Percentiles rank a stretch among this genome's conserved stretches.
These are phyloP conservation scores for Cicer chorassanicum DNA, from an alignment of 306 rosid species.

Conservation along the genomic window DNA sequence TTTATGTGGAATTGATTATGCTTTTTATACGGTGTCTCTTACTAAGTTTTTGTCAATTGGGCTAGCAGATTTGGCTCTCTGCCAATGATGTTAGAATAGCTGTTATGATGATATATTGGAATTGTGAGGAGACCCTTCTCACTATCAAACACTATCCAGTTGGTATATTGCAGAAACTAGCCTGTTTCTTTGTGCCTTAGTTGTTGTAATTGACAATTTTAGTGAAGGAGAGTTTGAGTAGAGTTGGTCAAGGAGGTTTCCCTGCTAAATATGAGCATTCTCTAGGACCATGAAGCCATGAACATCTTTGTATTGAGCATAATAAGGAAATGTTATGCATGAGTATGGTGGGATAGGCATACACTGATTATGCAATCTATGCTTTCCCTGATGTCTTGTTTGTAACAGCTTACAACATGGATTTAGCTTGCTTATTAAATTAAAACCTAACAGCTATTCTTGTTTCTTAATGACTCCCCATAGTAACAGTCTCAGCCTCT, in stretches of 20 bases:
- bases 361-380: neutral
- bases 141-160: neutral
- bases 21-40: neutral
- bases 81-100: neutral
- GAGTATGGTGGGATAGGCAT: neutral
- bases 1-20: neutral
- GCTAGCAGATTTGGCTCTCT: neutral
- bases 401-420: slow-evolving; percentile 13
- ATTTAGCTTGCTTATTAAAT: slow-evolving; percentile 5
- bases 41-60: neutral
- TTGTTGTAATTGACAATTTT: slow-evolving; percentile 15
- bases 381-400: neutral
- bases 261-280: slow-evolving; percentile 12
- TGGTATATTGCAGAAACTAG: neutral
- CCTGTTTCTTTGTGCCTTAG: neutral
- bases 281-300: neutral
- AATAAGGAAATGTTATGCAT: neutral
- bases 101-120: neutral
- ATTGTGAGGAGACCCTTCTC: neutral
- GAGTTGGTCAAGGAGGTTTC: slow-evolving; percentile 37
- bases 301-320: slow-evolving; percentile 1
- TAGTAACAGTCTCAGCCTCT: neutral
- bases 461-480: slow-evolving; percentile 15
- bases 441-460: neutral
- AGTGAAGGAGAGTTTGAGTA: neutral